Conservation (phyloP, 495 filamentous ascomycete species). For the Podospora didyma region DNA sequence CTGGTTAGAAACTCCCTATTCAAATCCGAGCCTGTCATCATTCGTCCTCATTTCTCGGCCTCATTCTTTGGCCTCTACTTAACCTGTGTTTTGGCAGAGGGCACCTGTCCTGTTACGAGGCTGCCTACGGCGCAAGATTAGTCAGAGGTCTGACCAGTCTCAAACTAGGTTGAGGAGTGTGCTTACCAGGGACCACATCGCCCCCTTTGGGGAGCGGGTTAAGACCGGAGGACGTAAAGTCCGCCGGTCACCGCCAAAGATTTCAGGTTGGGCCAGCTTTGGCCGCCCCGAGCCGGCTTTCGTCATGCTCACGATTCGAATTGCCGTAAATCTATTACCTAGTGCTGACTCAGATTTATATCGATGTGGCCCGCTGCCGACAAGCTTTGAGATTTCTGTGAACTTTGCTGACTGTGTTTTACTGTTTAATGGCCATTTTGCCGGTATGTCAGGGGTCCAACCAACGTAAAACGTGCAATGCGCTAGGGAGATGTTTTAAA, state of each 20-base stretch:
- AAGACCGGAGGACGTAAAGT: not conserved
- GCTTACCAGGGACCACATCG: not conserved
- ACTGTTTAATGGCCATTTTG: not conserved
- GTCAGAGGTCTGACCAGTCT: not conserved
- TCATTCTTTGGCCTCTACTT: not conserved
- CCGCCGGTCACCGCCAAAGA: not conserved
- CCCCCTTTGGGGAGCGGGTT: not conserved
- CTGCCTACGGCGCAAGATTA: not conserved
- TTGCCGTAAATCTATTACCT: not conserved
- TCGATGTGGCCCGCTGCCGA: not conserved
- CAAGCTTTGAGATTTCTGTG: not conserved
- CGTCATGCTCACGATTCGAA: not conserved
- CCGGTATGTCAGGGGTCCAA: not conserved
- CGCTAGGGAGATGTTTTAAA: not conserved
- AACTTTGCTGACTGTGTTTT: not conserved
- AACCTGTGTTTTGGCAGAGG: not conserved
- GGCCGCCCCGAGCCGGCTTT: not conserved
- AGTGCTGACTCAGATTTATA: not conserved
- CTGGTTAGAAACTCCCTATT: not conserved
- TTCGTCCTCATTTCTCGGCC: not conserved
- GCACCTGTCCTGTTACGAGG: not conserved
- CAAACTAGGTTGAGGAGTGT: not conserved
- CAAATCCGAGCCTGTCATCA: not conserved
- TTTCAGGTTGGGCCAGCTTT: not conserved
- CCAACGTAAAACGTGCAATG: not conserved